These are phyloP conservation scores for Marasmius fiardii DNA, from an alignment of 1,284 basidiomycete species.

Conservation along the genomic window DNA sequence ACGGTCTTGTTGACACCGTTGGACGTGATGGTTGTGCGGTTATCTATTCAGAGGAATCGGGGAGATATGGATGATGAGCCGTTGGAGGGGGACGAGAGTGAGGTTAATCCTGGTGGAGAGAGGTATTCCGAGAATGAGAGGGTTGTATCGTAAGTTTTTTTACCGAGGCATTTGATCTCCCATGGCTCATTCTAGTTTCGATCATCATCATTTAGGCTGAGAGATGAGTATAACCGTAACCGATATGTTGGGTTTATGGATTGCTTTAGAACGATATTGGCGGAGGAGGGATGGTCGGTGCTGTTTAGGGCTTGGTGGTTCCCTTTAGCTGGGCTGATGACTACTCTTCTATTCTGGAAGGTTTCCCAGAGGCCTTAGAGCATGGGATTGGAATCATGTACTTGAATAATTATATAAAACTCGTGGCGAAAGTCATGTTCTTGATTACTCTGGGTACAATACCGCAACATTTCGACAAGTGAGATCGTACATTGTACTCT, in stretches of 20 bases:
- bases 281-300: slow-evolving; percentile 5
- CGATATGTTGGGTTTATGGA: slow-evolving; percentile 3
- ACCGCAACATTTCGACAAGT: no score
- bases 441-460: no score
- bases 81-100: neutral
- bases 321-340: neutral
- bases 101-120: neutral
- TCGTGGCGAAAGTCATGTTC: no score
- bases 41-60: slow-evolving; percentile 1
- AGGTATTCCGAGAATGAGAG: neutral
- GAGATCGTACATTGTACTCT: no score
- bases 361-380: neutral
- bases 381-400: no score
- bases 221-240: neutral
- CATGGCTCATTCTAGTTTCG: neutral
- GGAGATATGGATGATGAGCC: neutral
- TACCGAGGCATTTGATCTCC: neutral
- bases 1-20: slow-evolving; percentile 4
- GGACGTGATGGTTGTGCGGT: neutral
- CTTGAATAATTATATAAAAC: no score
- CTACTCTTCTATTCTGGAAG: neutral
- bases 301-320: slow-evolving; percentile 6
- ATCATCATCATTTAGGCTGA: neutral
- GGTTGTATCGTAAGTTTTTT: neutral
- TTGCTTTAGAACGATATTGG: slow-evolving; percentile 1